Conservation (phyloP, 1,284 basidiomycete species). For the Pholiota adiposa region DNA sequence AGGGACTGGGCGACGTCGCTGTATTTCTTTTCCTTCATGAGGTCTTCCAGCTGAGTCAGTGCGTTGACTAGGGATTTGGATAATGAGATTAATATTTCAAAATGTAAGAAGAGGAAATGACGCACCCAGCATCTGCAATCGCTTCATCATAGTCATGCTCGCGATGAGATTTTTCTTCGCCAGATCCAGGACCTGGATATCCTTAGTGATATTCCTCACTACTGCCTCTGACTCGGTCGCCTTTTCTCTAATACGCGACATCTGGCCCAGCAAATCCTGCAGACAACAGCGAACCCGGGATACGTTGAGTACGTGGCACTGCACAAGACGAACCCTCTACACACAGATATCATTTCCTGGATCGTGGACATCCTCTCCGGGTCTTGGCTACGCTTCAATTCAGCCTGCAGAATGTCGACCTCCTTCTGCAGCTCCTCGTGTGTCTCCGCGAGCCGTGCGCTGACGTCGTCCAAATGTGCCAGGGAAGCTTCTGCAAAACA, state of each 20-base stretch:
- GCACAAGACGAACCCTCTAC: slow-evolving; percentile 18
- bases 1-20: slow-evolving; percentile 84
- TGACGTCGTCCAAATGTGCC: slow-evolving; percentile 64
- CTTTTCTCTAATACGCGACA: slow-evolving; percentile 93
- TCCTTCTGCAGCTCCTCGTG: slow-evolving; percentile 72
- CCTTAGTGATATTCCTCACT: slow-evolving; percentile 93
- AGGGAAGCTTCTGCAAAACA: slow-evolving; percentile 63
- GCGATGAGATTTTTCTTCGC: slow-evolving; percentile 93
- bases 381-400: slow-evolving; percentile 79
- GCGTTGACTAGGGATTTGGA: slow-evolving; percentile 69
- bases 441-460: slow-evolving; percentile 60
- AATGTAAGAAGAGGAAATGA: slow-evolving; percentile 8
- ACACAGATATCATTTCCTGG: slow-evolving; percentile 91
- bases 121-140: slow-evolving; percentile 93
- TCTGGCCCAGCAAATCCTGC: slow-evolving; percentile 90
- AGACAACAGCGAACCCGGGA: background rate
- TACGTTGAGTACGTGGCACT: slow-evolving; percentile 1
- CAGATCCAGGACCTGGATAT: slow-evolving; percentile 93
- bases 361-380: slow-evolving; percentile 85
- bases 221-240: slow-evolving; percentile 96
- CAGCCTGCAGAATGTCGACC: slow-evolving; percentile 68
- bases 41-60: slow-evolving; percentile 79
- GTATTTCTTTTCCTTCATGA: slow-evolving; percentile 80
- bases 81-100: background rate
- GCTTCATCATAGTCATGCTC: slow-evolving; percentile 90